Base-by-base conservation (phyloP, 768 basidiomycete species). In the Suillus subluteus region DNA sequence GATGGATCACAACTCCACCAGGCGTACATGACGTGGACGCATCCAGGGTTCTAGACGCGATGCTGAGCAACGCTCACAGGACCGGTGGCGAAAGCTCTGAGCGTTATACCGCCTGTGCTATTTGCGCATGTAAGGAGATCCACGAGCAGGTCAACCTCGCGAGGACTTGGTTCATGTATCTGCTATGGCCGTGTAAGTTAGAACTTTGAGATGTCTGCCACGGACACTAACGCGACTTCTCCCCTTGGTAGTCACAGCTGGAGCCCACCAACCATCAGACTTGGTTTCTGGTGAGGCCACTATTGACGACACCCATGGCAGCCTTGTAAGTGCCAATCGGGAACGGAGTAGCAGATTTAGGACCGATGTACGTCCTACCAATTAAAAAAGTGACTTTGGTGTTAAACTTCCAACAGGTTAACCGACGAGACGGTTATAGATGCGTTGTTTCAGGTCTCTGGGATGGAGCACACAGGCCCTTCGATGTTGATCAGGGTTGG, bases 81-180 rank as follows among this genome's bases (percentile, higher is more conserved):
- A 56, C 55, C 6, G 7, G 50, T 52, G 50, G 50, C 7, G 50
- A 52, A 52, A 26, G 6, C 50, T 52, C 50, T 6, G 26, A 56
- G 55, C 35, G 55, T 56, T 35, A 56, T n/a, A 56, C 32, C 1
- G 55, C 55, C 55, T 56, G 55, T 21, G 55, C 32, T n/a, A 37
- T 56, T 56, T 56, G 21, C 21, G 21, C 55, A 35, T 56, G 32
- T 37, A 21, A 1, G 4, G 11, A 56, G 2, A 56, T 56, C 12
- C 55, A 56, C 21, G 35, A 56, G 12, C 50, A 52, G 26, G 50
- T 56, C 35, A n/a, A 37, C 21, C 55, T 56, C 35, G 35, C 35
- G 21, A n/a, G 55, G 11, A 56, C 55, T 37, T 56, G 55, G 55
- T 56, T 56, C 6, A 13, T 56, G 32, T 56, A 56, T 56, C 55